These are phyloP conservation scores for Crepidotus sp. DNA, from an alignment of 1,284 basidiomycete genomes.

Conservation along the genomic window DNA sequence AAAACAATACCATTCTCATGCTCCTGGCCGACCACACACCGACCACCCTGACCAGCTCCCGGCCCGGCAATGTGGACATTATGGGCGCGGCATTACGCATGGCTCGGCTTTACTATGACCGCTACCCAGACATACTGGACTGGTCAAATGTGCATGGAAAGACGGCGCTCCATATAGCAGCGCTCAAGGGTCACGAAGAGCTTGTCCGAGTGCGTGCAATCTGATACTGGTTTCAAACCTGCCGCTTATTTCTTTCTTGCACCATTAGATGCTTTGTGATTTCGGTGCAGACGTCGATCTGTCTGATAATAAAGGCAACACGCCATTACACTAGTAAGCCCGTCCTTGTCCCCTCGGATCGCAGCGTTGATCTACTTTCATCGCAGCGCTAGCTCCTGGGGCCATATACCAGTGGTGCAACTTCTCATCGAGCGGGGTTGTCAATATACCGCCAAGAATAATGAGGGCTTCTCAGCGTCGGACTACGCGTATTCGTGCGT, in stretches of 20 bases:
- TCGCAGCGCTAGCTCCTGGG: conserved; percentile 75
- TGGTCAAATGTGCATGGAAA: conserved; percentile 86
- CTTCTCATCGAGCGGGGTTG: conserved; percentile 85
- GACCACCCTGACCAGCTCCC: conserved; percentile 19
- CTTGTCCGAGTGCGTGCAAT: conserved; percentile 67
- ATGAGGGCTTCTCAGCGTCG: conserved; percentile 82
- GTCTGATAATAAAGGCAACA: conserved; percentile 85
- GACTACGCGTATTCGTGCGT: conserved; percentile 89
- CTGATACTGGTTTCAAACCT: not conserved
- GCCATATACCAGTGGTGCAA: conserved; percentile 75
- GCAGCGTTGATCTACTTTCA: conserved; percentile 8
- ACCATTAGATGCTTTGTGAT: conserved; percentile 75
- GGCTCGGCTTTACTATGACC: conserved; percentile 74
- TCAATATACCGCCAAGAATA: conserved; percentile 73
- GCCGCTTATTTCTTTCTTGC: conserved; percentile 19
- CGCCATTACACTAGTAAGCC: conserved; percentile 79
- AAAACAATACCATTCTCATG: conserved; percentile 86
- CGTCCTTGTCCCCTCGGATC: conserved; percentile 2
- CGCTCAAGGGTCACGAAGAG: conserved; percentile 82
- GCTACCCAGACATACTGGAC: conserved; percentile 77
- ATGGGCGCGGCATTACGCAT: conserved; percentile 68
- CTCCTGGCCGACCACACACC: conserved; percentile 68
- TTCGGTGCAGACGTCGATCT: conserved; percentile 82
- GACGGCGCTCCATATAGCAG: conserved; percentile 83
- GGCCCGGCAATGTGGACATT: conserved; percentile 46